Base-by-base conservation (phyloP, 1,139 yeast species). In the Scheffersomyces lignicola region DNA sequence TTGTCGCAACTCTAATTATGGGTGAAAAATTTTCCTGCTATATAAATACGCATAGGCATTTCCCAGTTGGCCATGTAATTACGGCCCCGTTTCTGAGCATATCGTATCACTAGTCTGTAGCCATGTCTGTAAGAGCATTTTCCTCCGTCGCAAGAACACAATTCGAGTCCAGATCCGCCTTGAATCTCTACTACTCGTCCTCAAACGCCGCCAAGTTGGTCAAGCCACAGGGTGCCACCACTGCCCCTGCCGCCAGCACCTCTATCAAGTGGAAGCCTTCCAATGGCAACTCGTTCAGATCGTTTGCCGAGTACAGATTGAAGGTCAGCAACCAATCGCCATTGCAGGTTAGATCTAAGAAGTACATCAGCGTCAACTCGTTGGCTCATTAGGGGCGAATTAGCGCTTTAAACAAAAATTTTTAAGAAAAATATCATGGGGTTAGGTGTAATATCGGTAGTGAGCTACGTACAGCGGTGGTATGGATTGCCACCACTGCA, bases 241-340 rank as follows among this genome's bases (percentile, higher is more conserved):
- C 39, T 28, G 29, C 38, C 30, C 37, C 37, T 27, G 26, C 41
- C 39, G 25, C 32, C 26, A 9, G 28, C n/a, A 5, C 7, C 7
- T 18, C 43, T 44, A 11, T 41, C 35, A 64, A 59, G 47, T 65
- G 70, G 70, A 52, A 54, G 34, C 71, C 72, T 24, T 59, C 61
- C 16, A 47, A 55, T 36, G 71, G 70, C 28, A 57, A 62, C 34
- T 59, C 76, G 2, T 75, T 69, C 62, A 64, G 74, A 45, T 59
- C 76, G 2, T 76, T 76, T 56, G 79, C 79, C 24, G 80, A 76
- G 49, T 76, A 76, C 62, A 60, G 82, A 49, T 62, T 74, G 49
- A 69, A 69, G 47, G 76, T 65, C 15, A 61, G 65, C 35, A 69
- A 74, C 56, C 75, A 69, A 41, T 71, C 75, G 37, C 82, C 82